phyloP scores from a whole-genome alignment of 2,329 filamentous ascomycete genomes.

The Fusarium torulosum region DNA sequence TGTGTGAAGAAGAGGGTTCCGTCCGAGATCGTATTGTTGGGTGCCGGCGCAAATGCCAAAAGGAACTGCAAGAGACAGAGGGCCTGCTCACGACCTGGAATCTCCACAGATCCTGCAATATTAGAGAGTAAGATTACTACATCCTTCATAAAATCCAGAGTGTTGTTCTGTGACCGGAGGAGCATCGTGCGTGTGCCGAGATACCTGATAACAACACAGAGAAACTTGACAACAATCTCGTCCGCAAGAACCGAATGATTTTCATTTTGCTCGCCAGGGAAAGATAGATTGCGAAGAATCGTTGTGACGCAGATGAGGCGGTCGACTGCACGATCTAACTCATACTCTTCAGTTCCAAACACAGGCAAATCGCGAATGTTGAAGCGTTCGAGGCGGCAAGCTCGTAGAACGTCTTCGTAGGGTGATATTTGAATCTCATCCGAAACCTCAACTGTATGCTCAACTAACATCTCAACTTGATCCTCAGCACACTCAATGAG shows the following conservation, averaged over 20 bases:
- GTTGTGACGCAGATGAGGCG: constrained; percentile 91
- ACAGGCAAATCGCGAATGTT: constrained; percentile 77
- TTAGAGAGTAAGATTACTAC: constrained; percentile 91
- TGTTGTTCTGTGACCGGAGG: constrained; percentile 83
- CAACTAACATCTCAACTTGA: constrained; percentile 85
- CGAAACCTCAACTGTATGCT: constrained; percentile 86
- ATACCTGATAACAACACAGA: constrained; percentile 86
- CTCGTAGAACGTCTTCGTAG: constrained; percentile 88
- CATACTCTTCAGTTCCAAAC: constrained; percentile 82
- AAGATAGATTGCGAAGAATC: constrained; percentile 92
- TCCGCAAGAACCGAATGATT: constrained; percentile 84
- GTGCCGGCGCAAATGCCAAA: constrained; percentile 87
- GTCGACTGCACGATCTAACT: constrained; percentile 88
- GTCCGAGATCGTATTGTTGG: constrained; percentile 70
- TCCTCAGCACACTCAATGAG: constrained; percentile 92
- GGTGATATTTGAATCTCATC: constrained; percentile 85
- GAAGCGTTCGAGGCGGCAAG: constrained; percentile 80
- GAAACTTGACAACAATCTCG: constrained; percentile 81
- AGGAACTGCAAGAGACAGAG: constrained; percentile 89
- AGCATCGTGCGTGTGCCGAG: constrained; percentile 91
- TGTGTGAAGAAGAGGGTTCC: constrained; percentile 79
- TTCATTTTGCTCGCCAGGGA: constrained; percentile 68
- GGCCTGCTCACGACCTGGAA: constrained; percentile 89
- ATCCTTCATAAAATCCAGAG: constrained; percentile 97
- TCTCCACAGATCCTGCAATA: constrained; percentile 80